These are phyloP conservation scores for Penicillium lividum DNA, from an alignment of 495 filamentous ascomycete genomes.

Conservation along the genomic window DNA sequence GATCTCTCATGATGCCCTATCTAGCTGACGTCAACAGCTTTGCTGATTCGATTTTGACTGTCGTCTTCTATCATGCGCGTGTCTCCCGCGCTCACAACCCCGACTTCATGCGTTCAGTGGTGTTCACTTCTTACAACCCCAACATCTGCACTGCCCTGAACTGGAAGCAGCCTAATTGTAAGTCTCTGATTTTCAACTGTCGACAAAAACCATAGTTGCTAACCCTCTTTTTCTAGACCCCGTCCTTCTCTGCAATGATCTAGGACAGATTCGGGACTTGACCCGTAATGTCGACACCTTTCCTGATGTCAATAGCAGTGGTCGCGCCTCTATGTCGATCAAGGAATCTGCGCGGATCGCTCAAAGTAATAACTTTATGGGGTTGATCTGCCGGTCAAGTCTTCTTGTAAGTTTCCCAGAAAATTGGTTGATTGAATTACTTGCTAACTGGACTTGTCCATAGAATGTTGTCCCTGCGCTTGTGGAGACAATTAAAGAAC, in stretches of 20 bases:
- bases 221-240: constrained; percentile 58
- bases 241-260: constrained; percentile 90
- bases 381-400: constrained; percentile 82
- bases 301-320: constrained; percentile 59
- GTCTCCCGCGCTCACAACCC: constrained; percentile 66
- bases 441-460: constrained; percentile 24
- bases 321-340: constrained; percentile 73
- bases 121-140: constrained; percentile 89
- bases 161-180: constrained; percentile 99
- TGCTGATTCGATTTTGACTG: constrained; percentile 76
- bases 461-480: constrained; percentile 92
- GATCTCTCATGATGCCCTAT: constrained; percentile 62
- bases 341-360: constrained; percentile 95
- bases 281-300: constrained; percentile 44
- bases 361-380: constrained; percentile 97
- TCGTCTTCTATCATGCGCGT: constrained; percentile 91
- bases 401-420: constrained; percentile 65
- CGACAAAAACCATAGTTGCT: background rate
- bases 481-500: constrained; percentile 88
- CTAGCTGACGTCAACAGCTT: constrained; percentile 83
- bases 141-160: constrained; percentile 90
- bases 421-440: background rate
- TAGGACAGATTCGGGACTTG: constrained; percentile 59
- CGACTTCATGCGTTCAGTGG: constrained; percentile 75
- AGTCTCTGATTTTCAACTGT: constrained; percentile 24